A percentile compares a stretch with the other conserved stretches of the same genome.
phyloP scores from a whole-genome alignment of 2,329 filamentous ascomycete species.

The Proliferodiscus dingleyae region DNA sequence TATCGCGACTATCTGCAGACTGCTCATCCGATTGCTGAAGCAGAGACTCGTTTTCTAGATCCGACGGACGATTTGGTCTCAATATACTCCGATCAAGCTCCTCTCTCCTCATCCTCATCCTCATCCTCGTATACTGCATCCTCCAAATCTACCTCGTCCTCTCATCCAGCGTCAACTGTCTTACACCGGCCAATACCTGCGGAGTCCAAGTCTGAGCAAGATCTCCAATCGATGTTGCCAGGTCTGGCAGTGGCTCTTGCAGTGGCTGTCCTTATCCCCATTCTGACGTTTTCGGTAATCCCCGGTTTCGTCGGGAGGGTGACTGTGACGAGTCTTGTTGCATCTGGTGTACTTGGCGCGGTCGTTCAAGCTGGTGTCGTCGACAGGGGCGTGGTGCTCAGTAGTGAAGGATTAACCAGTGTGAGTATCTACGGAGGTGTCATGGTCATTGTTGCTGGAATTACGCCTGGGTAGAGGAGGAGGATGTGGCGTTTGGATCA shows the following conservation, averaged over 20 bases:
- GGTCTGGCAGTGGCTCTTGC: slow-evolving; percentile 42
- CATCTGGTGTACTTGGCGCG: slow-evolving; percentile 36
- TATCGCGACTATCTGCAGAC: slow-evolving; percentile 53
- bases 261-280: slow-evolving; percentile 51
- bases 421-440: slow-evolving; percentile 24
- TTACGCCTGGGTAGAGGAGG: slow-evolving; percentile 14
- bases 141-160: not conserved
- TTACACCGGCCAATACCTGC: not conserved
- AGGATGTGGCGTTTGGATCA: slow-evolving; percentile 3
- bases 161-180: not conserved
- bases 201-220: slow-evolving; percentile 25
- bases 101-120: slow-evolving; percentile 1
- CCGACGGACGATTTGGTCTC: slow-evolving; percentile 29
- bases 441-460: slow-evolving; percentile 27
- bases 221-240: slow-evolving; percentile 17
- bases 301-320: slow-evolving; percentile 53
- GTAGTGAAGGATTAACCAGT: slow-evolving; percentile 23
- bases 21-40: slow-evolving; percentile 50
- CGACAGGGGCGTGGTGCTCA: slow-evolving; percentile 8
- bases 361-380: slow-evolving; percentile 21
- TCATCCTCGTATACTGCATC: not conserved
- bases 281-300: slow-evolving; percentile 54
- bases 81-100: slow-evolving; percentile 20
- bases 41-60: slow-evolving; percentile 41
- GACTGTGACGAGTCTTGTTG: slow-evolving; percentile 50